These are phyloP conservation scores for Annulohypoxylon bovei DNA, from an alignment of 495 filamentous ascomycete genomes.

Conservation along the genomic window DNA sequence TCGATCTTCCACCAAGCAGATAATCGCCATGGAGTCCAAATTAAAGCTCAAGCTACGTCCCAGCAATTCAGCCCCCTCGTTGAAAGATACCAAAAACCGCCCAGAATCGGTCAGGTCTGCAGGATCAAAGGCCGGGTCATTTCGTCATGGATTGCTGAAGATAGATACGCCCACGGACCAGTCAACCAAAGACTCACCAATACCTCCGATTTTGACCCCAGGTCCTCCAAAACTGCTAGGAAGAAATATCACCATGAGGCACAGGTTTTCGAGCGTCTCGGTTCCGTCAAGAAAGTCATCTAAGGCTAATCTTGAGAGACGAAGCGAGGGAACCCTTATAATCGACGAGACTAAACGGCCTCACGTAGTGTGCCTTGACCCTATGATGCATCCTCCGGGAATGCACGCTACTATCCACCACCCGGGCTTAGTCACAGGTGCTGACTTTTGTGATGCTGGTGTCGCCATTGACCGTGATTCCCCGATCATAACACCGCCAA, in stretches of 20 bases:
- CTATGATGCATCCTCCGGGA: slow-evolving; percentile 20
- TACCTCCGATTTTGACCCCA: slow-evolving; percentile 38
- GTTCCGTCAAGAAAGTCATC: slow-evolving; percentile 16
- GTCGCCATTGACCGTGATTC: slow-evolving; percentile 24
- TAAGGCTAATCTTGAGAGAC: not conserved
- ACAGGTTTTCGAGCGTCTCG: slow-evolving; percentile 12
- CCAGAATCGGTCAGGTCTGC: slow-evolving; percentile 34
- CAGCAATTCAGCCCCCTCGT: slow-evolving; percentile 37
- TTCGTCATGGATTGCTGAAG: slow-evolving; percentile 39
- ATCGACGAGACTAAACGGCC: slow-evolving; percentile 8
- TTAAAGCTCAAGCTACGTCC: slow-evolving; percentile 15
- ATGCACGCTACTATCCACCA: slow-evolving; percentile 23
- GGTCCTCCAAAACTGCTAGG: not conserved
- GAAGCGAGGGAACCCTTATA: not conserved
- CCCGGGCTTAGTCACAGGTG: slow-evolving; percentile 16
- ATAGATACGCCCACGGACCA: slow-evolving; percentile 19
- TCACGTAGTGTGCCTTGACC: slow-evolving; percentile 26
- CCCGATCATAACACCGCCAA: slow-evolving; percentile 30
- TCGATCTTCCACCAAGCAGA: not conserved
- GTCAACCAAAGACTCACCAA: slow-evolving; percentile 31
- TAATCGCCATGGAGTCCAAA: slow-evolving; percentile 13
- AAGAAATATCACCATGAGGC: slow-evolving; percentile 9
- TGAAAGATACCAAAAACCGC: slow-evolving; percentile 24
- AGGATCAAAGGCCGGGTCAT: slow-evolving; percentile 17
- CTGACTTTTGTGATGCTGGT: slow-evolving; percentile 34